phyloP scores from a whole-genome alignment of 2,329 filamentous ascomycete species.

The Ascochyta rabiei region DNA sequence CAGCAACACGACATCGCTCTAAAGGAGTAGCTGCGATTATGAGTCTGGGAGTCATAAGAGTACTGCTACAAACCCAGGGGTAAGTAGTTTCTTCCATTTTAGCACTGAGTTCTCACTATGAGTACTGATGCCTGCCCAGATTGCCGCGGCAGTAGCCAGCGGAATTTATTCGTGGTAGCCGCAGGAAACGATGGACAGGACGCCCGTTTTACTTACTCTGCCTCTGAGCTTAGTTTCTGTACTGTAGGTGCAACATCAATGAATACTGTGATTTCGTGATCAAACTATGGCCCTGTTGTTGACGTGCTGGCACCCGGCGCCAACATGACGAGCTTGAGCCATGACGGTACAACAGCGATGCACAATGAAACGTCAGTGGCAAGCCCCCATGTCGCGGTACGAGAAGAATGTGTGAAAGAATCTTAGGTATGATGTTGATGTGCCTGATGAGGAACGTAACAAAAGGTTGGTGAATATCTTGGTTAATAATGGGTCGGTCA shows the following conservation, averaged over 20 bases:
- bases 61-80: conserved; percentile 33
- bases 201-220: conserved; percentile 39
- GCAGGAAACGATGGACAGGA: conserved; percentile 45
- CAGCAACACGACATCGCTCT: conserved; percentile 28
- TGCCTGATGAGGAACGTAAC: conserved; percentile 48
- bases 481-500: conserved; percentile 53
- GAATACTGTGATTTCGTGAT: conserved; percentile 43
- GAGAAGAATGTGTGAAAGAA: conserved; percentile 53
- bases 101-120: neutral
- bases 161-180: conserved; percentile 46
- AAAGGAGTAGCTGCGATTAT: conserved; percentile 42
- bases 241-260: conserved; percentile 47
- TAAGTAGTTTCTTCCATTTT: conserved; percentile 2
- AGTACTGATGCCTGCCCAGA: conserved; percentile 21
- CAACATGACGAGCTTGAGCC: conserved; percentile 53
- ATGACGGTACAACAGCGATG: conserved; percentile 47
- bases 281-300: conserved; percentile 44
- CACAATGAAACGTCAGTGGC: conserved; percentile 70
- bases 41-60: conserved; percentile 41
- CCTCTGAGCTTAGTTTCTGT: conserved; percentile 44
- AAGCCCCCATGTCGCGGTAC: conserved; percentile 66
- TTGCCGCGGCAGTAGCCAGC: conserved; percentile 37
- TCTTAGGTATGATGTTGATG: conserved; percentile 51
- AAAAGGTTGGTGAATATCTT: conserved; percentile 54
- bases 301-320: conserved; percentile 49